Base-by-base conservation (phyloP, 495 filamentous ascomycete species). In the Bacidia rubella region DNA sequence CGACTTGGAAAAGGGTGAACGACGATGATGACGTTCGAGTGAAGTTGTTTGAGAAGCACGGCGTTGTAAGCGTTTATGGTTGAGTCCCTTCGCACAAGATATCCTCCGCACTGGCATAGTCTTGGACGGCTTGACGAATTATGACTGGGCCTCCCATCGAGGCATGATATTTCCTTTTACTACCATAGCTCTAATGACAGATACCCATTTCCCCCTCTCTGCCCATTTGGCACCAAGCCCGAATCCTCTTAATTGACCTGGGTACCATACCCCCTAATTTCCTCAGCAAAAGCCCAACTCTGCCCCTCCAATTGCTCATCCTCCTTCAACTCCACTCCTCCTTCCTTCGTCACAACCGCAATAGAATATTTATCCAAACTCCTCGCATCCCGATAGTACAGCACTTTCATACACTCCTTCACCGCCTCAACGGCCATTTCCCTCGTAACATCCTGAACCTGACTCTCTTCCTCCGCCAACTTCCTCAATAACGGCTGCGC, bases 241-340 rank as follows among this genome's bases (percentile, higher is more conserved):
- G 7, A 7, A 15, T 35, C 29, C 11, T 23, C 17, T 38, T 50
- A 50, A 38, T n/a, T 23, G n/a, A 50, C 47, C 47, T 50, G 47
- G 3, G 47, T 57, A 29, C 83, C 83, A 65, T 87, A 87, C 52
- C 85, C 85, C 63, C 73, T 81, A 63, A 94, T 92, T 40, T 74
- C 73, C 66, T 95, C 86, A 11, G 88, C 87, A 73, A 98, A 98
- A 52, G 87, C 88, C 92, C 92, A 98, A 76, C 89, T 96, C 74
- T 96, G 89, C 54, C 76, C 67, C 58, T 85, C 80, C 49, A 87
- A 65, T 65, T 80, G 75, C 71, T 93, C 85, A 62, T 83, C 71
- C 70, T 90, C 78, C 67, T 79, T 81, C 62, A 95, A 60, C 58
- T 95, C 86, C 59, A 96, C 80, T 25, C 83, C 83, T 2, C 68